These are phyloP conservation scores for Quillaja saponaria DNA, from an alignment of 306 rosid genomes.

Conservation along the genomic window DNA sequence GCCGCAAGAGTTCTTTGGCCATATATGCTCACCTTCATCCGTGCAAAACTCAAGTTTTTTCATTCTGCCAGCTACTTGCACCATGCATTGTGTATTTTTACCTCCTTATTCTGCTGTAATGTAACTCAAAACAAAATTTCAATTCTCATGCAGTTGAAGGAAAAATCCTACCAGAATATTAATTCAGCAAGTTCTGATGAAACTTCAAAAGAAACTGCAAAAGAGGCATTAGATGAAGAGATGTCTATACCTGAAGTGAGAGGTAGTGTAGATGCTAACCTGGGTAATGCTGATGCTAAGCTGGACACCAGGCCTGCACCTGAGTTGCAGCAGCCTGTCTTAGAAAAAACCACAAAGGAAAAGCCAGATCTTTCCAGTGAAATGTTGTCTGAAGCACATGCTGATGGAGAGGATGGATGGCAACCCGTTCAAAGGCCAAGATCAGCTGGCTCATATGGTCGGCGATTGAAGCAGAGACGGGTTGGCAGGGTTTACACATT, in stretches of 20 bases:
- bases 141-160: constrained; percentile 63
- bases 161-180: constrained; percentile 49
- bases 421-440: constrained; percentile 97
- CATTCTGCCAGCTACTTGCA: background rate
- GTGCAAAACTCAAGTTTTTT: too few species aligned
- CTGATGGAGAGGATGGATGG: constrained; percentile 94
- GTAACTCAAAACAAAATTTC: constrained; percentile 31
- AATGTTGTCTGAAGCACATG: constrained; percentile 58
- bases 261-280: constrained; percentile 47
- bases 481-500: constrained; percentile 71
- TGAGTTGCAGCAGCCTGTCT: constrained; percentile 49
- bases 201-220: constrained; percentile 69
- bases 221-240: constrained; percentile 79
- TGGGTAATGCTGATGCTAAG: constrained; percentile 54
- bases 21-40: background rate
- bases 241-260: constrained; percentile 42
- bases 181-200: constrained; percentile 60
- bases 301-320: constrained; percentile 51
- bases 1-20: background rate
- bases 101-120: constrained; percentile 5
- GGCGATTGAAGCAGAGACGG: constrained; percentile 79
- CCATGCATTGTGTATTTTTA: constrained; percentile 1
- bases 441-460: constrained; percentile 74
- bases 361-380: constrained; percentile 42
- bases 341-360: constrained; percentile 52